These are phyloP conservation scores for Solanum chacoense DNA, from an alignment of 305 asterid genomes.

Conservation along the genomic window DNA sequence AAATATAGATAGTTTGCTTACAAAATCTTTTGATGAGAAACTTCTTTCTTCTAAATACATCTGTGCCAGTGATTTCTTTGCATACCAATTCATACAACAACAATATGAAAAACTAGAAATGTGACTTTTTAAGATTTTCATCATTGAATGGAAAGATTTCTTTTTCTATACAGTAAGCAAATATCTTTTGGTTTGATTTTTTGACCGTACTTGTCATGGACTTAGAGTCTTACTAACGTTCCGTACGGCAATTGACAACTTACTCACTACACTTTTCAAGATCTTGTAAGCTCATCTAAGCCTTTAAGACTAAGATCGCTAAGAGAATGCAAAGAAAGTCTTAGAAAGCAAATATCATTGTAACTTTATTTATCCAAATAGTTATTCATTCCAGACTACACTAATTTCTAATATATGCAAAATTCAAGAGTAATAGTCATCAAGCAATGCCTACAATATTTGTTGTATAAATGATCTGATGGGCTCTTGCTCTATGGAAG, in stretches of 20 bases:
- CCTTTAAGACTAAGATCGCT: too few species aligned
- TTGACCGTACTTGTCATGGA: neutral
- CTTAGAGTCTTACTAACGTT: too few species aligned
- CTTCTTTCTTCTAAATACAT: neutral
- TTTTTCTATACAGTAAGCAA: neutral
- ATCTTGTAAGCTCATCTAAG: too few species aligned
- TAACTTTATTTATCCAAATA: neutral
- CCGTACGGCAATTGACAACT: too few species aligned
- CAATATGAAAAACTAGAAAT: neutral
- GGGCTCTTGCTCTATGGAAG: neutral
- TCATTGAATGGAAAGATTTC: neutral
- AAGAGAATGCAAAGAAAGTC: too few species aligned
- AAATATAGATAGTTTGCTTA: too few species aligned
- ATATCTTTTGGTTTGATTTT: neutral
- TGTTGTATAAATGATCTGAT: neutral
- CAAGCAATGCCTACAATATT: neutral
- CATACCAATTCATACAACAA: neutral
- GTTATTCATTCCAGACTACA: neutral
- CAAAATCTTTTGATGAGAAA: neutral
- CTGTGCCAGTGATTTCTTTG: neutral
- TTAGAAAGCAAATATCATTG: neutral
- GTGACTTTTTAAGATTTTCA: neutral
- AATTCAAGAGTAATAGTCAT: neutral
- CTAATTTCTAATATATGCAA: neutral
- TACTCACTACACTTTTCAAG: too few species aligned